Base-by-base conservation (phyloP, 2,329 filamentous ascomycete genomes). In the Microsporum audouinii region DNA sequence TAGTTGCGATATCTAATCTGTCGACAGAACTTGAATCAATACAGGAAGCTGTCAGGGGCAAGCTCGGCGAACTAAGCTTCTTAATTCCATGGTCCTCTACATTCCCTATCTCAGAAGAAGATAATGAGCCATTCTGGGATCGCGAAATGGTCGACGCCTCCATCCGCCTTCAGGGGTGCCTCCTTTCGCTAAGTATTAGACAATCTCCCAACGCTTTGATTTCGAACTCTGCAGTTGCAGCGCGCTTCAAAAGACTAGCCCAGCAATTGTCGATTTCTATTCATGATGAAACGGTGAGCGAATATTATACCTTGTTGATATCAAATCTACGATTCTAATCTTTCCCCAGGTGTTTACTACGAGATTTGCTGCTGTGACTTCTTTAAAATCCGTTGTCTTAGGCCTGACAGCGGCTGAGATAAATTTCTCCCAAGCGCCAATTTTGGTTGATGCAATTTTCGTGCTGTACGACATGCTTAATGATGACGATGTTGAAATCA, bases 401-500 rank as follows among this genome's bases (percentile, higher is more conserved):
- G 68, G 91, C 31, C 83, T 71, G 47, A 68, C 66, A 51, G 65
- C 66, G 6, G 58, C 65, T 4, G 60, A 64, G 6, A 59, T 60
- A 59, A 62, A 60, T 43, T 68, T 68, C 56, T 55, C 66, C 43
- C 66, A 63, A 63, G 68, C 63, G 63, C 64, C 51, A 65, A 60
- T 64, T 12, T 75, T 83, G 38, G 72, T 89, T 1, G 76, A 82
- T 1, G 76, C 83, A 34, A 81, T 88, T 58, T 71, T 90, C 3
- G 78, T 86, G 2, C 76, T 92, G 0, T 91, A 94, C 72, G 86
- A 90, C 69, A 79, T 85, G 53, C 79, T 95, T 3, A 88, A 89
- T 69, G 94, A 97, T 70, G 92, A 97, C 70, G 92, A 97, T 69
- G 89, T 96, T 64, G 91, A 96, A 61, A 82, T 96, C 64, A 84